Evolutionary conservation across 371 early-diverging fungal genomes (phyloP).

Genomic region (Chytridium lagenaria): DNA sequence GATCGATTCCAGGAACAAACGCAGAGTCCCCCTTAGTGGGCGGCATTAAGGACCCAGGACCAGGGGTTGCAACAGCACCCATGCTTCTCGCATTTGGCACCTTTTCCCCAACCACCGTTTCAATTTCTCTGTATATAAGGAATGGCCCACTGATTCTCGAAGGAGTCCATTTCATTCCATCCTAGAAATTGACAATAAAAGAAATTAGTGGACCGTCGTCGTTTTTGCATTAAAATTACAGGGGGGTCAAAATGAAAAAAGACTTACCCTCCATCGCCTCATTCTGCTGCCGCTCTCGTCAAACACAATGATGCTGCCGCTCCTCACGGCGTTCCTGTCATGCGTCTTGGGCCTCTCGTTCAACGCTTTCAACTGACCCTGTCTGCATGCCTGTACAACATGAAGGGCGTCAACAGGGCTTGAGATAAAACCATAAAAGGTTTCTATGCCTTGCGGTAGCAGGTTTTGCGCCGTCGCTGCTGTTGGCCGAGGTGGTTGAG

Average conservation of each 20-base stretch:
- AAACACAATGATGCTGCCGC: conserved; percentile 20
- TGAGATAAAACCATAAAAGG: conserved; percentile 75
- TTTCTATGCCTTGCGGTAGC: conserved; percentile 37
- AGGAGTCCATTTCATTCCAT: conserved; percentile 21
- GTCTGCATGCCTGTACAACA: conserved; percentile 83
- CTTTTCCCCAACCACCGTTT: too few species aligned
- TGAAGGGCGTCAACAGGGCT: conserved; percentile 82
- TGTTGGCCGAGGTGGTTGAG: neutral
- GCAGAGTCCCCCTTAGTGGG: neutral
- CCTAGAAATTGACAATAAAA: neutral
- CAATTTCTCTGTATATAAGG: conserved; percentile 21
- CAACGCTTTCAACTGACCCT: conserved; percentile 31
- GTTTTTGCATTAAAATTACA: too few species aligned
- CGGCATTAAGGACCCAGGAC: neutral
- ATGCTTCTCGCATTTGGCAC: neutral
- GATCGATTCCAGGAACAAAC: conserved; percentile 19
- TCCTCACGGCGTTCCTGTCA: neutral
- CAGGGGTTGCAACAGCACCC: neutral
- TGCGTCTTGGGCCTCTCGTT: neutral
- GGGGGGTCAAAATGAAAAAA: neutral
- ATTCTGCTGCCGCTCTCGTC: conserved; percentile 18
- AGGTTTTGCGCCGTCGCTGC: neutral
- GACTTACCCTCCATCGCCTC: conserved; percentile 24
- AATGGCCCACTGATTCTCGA: conserved; percentile 20
- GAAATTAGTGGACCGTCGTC: neutral